Conservation (phyloP, 2,329 filamentous ascomycete species). For the Teratosphaeria viscida region DNA sequence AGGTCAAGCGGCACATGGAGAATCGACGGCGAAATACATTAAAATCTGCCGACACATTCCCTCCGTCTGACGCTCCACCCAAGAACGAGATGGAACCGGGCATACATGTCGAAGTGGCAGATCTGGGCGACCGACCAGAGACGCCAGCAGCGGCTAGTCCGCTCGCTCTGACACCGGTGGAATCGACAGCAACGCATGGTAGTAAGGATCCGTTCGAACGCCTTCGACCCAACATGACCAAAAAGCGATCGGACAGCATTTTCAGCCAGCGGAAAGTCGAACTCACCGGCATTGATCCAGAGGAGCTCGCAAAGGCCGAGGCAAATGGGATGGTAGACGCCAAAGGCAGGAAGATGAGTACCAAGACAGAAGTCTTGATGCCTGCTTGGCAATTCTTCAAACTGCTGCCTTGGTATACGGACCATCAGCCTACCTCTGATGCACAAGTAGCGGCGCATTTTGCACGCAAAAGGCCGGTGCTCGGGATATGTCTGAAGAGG, state of each 20-base stretch:
- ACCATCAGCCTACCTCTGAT: constrained; percentile 54
- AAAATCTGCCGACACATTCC: constrained; percentile 33
- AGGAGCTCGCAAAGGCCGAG: constrained; percentile 32
- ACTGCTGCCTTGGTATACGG: constrained; percentile 84
- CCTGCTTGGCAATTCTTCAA: constrained; percentile 97
- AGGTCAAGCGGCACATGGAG: constrained; percentile 65
- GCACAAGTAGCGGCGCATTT: constrained; percentile 84
- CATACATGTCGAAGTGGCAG: constrained; percentile 35
- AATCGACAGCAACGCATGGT: constrained; percentile 11
- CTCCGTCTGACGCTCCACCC: constrained; percentile 13
- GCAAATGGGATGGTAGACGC: constrained; percentile 18
- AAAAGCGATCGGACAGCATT: constrained; percentile 39
- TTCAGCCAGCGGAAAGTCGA: constrained; percentile 36
- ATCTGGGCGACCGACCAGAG: constrained; percentile 25
- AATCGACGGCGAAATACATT: constrained; percentile 49
- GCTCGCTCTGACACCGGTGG: constrained; percentile 6
- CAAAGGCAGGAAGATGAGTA: constrained; percentile 19
- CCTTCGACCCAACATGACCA: constrained; percentile 25
- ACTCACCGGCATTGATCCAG: constrained; percentile 22
- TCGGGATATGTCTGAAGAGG: constrained; percentile 87
- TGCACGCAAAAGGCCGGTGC: constrained; percentile 66
- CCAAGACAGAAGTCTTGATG: constrained; percentile 75
- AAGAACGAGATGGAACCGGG: constrained; percentile 18
- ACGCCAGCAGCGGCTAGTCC: constrained; percentile 19
- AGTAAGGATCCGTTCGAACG: constrained; percentile 21